phyloP scores from a whole-genome alignment of 2,329 filamentous ascomycete species.

The Aulographum hederae region DNA sequence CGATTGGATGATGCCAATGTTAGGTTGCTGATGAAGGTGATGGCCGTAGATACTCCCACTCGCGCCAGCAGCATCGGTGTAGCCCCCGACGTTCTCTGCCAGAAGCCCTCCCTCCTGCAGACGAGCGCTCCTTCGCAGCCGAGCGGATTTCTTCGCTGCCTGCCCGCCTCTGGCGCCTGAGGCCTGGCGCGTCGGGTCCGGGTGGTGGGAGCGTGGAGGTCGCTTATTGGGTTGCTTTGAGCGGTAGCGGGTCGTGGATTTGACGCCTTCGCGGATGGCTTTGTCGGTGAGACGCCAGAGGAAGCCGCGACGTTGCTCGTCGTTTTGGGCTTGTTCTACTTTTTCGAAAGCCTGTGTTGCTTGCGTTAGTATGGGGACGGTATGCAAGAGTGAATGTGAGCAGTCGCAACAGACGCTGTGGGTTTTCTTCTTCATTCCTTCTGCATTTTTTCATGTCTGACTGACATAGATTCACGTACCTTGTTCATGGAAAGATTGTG shows the following conservation, averaged over 20 bases:
- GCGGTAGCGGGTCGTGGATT: conserved; percentile 56
- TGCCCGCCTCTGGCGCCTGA: conserved; percentile 27
- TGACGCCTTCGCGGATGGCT: conserved; percentile 52
- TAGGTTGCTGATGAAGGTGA: too few species aligned
- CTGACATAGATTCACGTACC: conserved; percentile 42
- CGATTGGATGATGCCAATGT: too few species aligned
- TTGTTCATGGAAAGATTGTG: conserved; percentile 94
- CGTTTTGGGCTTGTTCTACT: conserved; percentile 22
- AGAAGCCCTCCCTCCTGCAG: too few species aligned
- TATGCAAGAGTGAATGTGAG: conserved; percentile 8
- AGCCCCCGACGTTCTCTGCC: too few species aligned
- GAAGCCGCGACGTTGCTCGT: conserved; percentile 45
- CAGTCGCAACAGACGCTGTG: neutral
- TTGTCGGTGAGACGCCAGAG: conserved; percentile 62
- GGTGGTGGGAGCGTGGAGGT: conserved; percentile 9
- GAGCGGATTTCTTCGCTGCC: conserved; percentile 17
- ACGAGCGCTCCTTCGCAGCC: conserved; percentile 8
- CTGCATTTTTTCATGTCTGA: conserved; percentile 7
- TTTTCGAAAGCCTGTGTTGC: conserved; percentile 34
- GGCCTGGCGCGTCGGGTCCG: conserved; percentile 21
- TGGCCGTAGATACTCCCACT: too few species aligned
- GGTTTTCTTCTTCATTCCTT: neutral
- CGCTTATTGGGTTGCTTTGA: conserved; percentile 24
- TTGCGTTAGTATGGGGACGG: neutral
- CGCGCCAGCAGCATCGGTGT: too few species aligned